Base-by-base conservation (phyloP, 192 early-diverging fungal genomes). In the Backusella liffmaniae region DNA sequence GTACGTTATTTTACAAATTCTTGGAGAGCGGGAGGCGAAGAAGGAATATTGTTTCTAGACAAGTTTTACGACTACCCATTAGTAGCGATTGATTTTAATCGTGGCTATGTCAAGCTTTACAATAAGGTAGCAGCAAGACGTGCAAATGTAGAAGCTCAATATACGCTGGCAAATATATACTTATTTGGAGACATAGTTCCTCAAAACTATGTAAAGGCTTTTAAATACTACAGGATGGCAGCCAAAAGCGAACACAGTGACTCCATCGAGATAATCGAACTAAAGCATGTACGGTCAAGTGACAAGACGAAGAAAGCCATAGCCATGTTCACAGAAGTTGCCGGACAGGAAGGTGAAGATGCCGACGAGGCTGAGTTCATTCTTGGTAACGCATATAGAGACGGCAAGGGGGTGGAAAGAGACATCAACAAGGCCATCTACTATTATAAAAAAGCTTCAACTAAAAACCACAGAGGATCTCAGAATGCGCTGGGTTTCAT, bases 181-280 rank as follows among this genome's bases (percentile, higher is more conserved):
- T 12, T 62, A 62, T 13, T 21, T 29, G 56, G 56, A 62, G 56
- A 29, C 9, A 62, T 62, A 62, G 4, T 8, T 4, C 9, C 56
- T 29, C 21, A 62, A 62, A 29, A 62, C n/a, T 62, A 62, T 29
- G 26, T 62, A 13, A 9, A 62, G 12, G 56, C 56, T 12, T 62
- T 62, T 62, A 62, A 62, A 62, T 62, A 62, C 23, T 62, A 62
- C n/a, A 62, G 12, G 29, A 62, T 62, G 56, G 56, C 56, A 29
- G 56, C 56, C 12, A 62, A 29, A 62, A 62, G 23, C 9, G 9
- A 29, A 5, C 56, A 62, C 10, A 29, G 3, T 1, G 12, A 1
- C 0, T 26, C 56, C 9, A 62, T 62, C 3, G 23, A 62, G 8
- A 62, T 62, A 12, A 12, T 62, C 9, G 23, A 62, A 12, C 12